These are phyloP conservation scores for Thermothielavioides terrestris DNA, from an alignment of 495 filamentous ascomycete species.

Conservation along the genomic window DNA sequence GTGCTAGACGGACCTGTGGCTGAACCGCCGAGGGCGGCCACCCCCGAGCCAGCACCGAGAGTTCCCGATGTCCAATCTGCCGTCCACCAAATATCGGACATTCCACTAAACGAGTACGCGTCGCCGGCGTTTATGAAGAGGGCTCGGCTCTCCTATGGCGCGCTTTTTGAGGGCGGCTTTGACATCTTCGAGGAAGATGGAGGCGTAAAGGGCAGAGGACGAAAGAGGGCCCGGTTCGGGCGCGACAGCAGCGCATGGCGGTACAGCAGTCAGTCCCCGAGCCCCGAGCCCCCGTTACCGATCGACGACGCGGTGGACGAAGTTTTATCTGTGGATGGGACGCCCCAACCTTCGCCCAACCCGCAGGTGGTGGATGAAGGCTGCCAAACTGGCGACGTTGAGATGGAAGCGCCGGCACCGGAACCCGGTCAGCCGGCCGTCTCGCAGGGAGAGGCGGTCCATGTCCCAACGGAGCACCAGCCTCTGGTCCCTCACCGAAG, in stretches of 20 bases:
- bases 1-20: background rate
- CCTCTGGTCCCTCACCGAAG: background rate
- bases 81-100: conserved; percentile 14
- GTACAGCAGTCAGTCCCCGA: conserved; percentile 57
- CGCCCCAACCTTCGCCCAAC: conserved; percentile 12
- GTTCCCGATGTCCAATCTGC: conserved; percentile 2
- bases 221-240: conserved; percentile 67
- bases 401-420: conserved; percentile 15
- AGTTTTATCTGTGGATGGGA: conserved; percentile 4
- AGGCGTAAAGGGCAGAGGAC: conserved; percentile 53
- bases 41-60: conserved; percentile 3
- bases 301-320: conserved; percentile 31
- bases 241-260: conserved; percentile 60
- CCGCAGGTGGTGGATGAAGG: conserved; percentile 39
- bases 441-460: background rate
- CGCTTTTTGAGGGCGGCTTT: conserved; percentile 47
- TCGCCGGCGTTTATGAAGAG: conserved; percentile 74
- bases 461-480: background rate
- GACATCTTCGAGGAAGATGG: conserved; percentile 68
- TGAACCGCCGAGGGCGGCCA: background rate
- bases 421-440: background rate
- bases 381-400: conserved; percentile 38
- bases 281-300: conserved; percentile 43
- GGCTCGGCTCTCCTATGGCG: conserved; percentile 51
- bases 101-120: conserved; percentile 42